These are phyloP conservation scores for Brassica rapa DNA, from an alignment of 345 rosid species.

Conservation along the genomic window DNA sequence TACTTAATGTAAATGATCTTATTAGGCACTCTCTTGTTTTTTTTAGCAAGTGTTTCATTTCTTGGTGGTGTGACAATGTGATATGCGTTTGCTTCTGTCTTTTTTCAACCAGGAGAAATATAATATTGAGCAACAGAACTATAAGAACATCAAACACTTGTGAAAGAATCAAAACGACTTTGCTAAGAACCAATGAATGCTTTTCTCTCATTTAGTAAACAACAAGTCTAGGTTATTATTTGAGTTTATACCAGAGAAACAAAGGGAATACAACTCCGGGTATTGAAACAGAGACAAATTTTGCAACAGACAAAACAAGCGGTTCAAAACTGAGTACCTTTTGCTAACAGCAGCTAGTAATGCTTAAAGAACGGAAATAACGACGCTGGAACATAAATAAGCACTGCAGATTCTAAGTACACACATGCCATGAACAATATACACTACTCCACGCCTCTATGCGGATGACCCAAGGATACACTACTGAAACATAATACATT, in stretches of 20 bases:
- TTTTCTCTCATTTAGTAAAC: not conserved
- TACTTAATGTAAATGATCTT: constrained; percentile 31
- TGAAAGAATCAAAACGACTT: constrained; percentile 8
- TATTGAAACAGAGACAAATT: not conserved
- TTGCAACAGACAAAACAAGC: not conserved
- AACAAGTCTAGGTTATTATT: constrained; percentile 2
- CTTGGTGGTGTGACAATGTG: not conserved
- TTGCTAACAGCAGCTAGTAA: not conserved
- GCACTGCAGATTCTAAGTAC: too few relatives aligned
- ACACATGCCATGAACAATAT: too few relatives aligned
- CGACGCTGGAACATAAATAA: too few relatives aligned
- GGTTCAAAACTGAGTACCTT: not conserved
- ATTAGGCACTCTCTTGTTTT: constrained; percentile 11
- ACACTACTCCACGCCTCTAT: too few relatives aligned
- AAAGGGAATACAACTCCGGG: not conserved
- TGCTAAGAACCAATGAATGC: constrained; percentile 18
- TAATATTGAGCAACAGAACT: not conserved
- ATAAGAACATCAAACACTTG: not conserved
- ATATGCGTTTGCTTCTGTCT: not conserved
- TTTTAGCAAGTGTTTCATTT: not conserved
- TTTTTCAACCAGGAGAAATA: not conserved
- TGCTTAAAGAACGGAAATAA: not conserved
- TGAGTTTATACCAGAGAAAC: constrained; percentile 8
- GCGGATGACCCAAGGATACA: too few relatives aligned
- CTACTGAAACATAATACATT: too few relatives aligned